Percentiles rank a stretch among this genome's conserved stretches.
phyloP scores from a whole-genome alignment of 2,329 filamentous ascomycete species.

The Fusarium zealandicum region DNA sequence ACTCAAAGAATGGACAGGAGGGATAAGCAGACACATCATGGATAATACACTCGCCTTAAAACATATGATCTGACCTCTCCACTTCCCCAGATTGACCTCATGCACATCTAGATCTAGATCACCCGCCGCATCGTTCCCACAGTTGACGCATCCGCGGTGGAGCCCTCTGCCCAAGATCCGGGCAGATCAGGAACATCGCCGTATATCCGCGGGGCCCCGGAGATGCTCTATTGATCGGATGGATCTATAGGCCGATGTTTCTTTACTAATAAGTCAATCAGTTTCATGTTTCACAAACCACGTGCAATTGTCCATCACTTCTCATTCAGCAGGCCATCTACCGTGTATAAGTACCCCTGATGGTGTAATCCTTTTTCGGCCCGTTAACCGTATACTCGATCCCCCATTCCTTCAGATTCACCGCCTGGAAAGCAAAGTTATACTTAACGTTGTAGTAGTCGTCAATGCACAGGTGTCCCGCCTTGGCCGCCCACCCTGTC shows the following conservation, averaged over 20 bases:
- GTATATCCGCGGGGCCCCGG: background rate
- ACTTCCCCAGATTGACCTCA: background rate
- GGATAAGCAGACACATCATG: background rate
- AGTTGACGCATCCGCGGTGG: background rate
- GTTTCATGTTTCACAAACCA: background rate
- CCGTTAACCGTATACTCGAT: constrained; percentile 72
- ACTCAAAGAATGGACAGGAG: no score
- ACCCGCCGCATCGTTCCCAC: no score
- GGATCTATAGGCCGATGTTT: background rate
- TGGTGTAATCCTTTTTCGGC: constrained; percentile 76
- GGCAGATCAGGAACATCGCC: background rate
- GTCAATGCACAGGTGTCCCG: constrained; percentile 73
- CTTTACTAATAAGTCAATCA: background rate
- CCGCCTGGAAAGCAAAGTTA: constrained; percentile 67
- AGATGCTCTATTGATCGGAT: background rate
- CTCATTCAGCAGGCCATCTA: constrained; percentile 25
- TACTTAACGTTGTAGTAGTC: constrained; percentile 77
- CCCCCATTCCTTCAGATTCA: constrained; percentile 64
- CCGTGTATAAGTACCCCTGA: constrained; percentile 60
- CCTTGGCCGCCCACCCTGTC: constrained; percentile 67
- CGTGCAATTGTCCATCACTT: no score
- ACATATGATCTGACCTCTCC: background rate
- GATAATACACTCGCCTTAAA: background rate
- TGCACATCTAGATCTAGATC: no score
- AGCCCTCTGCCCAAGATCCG: background rate